Percentiles rank a stretch among this genome's conserved stretches.
Conservation (phyloP, 148 eudicot species). For the Pouteria glomerata region DNA sequence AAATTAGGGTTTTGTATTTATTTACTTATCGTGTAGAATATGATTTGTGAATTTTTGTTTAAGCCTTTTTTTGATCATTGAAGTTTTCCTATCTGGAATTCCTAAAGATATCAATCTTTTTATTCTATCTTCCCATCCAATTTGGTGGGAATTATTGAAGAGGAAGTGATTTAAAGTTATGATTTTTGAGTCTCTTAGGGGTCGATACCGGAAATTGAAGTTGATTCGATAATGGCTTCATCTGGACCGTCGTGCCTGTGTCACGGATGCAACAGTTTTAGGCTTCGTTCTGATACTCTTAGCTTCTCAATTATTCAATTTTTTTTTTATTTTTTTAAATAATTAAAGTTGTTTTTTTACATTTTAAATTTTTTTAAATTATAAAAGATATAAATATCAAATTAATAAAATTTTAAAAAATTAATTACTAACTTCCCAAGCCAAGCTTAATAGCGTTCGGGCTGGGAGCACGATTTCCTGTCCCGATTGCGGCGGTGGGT, state of each 20-base stretch:
- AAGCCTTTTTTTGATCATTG: not conserved
- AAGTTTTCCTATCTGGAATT: not conserved
- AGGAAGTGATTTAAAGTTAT: not conserved
- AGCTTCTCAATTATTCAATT: too few relatives aligned
- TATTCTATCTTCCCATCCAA: too few relatives aligned
- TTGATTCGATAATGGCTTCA: not conserved
- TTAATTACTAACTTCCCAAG: too few relatives aligned
- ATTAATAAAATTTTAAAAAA: too few relatives aligned
- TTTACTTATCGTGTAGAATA: too few relatives aligned
- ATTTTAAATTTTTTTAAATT: too few relatives aligned
- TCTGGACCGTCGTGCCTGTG: conserved; percentile 41
- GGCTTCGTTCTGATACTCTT: too few relatives aligned
- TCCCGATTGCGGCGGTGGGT: conserved; percentile 37
- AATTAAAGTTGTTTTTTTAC: too few relatives aligned
- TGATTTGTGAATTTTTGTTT: too few relatives aligned
- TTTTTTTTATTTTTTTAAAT: too few relatives aligned
- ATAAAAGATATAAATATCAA: too few relatives aligned
- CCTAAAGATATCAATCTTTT: not conserved
- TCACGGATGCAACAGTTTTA: conserved; percentile 36
- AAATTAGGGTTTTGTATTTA: too few relatives aligned
- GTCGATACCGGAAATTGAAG: not conserved
- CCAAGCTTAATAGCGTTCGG: conserved; percentile 18
- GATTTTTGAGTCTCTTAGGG: not conserved
- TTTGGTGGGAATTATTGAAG: not conserved
- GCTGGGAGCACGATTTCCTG: conserved; percentile 28